Percentiles rank a stretch among this genome's conserved stretches.
These are phyloP conservation scores for Paraurostyla sp. DNA, from an alignment of 73 alveolate genomes.

Conservation along the genomic window DNA sequence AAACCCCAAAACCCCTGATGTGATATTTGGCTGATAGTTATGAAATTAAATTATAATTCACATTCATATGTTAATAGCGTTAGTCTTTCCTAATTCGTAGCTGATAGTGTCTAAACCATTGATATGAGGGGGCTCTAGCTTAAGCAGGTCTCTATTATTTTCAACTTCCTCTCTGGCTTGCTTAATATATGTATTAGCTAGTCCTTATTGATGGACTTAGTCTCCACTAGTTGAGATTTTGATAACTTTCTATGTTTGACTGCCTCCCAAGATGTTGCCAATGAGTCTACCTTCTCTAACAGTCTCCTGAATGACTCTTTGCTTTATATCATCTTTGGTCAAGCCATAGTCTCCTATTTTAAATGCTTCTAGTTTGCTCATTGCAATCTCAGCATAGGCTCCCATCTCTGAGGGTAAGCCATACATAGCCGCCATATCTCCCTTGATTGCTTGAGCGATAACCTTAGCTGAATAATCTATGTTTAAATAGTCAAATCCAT, in stretches of 20 bases:
- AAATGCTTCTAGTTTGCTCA: not conserved
- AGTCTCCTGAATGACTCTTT: not conserved
- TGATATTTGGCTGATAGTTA: too few species aligned
- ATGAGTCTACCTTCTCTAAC: too few species aligned
- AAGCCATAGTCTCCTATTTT: not conserved
- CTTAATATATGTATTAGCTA: too few species aligned
- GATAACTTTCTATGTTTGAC: too few species aligned
- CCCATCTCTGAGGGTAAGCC: not conserved
- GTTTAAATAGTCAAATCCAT: not conserved
- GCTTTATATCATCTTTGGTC: not conserved
- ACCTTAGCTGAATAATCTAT: conserved; percentile 4
- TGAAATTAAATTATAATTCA: too few species aligned
- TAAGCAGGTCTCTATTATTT: not conserved
- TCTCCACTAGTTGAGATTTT: too few species aligned
- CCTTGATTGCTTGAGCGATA: conserved; percentile 2
- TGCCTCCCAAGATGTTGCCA: too few species aligned
- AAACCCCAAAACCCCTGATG: too few species aligned
- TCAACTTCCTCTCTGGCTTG: not conserved
- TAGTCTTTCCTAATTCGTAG: conserved; percentile 8
- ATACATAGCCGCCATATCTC: not conserved
- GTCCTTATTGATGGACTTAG: too few species aligned
- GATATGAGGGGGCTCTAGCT: not conserved
- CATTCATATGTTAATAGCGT: conserved; percentile 10
- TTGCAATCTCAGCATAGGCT: not conserved
- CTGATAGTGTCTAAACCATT: conserved; percentile 17